Evolutionary conservation across 1,139 yeast genomes (phyloP).

Genomic region (Candida freyschussii): DNA sequence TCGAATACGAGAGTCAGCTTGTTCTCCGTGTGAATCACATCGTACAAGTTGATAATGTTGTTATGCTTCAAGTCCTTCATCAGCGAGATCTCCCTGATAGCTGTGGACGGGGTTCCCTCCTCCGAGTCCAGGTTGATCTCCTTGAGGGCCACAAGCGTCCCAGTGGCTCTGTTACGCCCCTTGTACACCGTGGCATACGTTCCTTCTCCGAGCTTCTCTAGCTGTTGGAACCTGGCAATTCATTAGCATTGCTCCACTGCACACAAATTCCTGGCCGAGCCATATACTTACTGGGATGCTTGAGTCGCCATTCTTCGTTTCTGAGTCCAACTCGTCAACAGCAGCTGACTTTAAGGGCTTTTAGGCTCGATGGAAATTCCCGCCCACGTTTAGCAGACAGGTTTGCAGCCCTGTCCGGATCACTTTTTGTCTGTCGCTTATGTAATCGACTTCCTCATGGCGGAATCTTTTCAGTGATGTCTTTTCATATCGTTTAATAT

Average conservation of each 20-base stretch:
- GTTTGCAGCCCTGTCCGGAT: too few species aligned
- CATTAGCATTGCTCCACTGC: too few species aligned
- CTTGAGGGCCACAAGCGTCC: slow-evolving; percentile 89
- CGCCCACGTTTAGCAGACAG: too few species aligned
- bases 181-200: slow-evolving; percentile 98
- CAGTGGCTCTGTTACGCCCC: slow-evolving; percentile 88
- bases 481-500: too few species aligned
- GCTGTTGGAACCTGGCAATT: slow-evolving; percentile 31
- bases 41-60: slow-evolving; percentile 87
- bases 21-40: slow-evolving; percentile 95
- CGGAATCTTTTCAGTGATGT: too few species aligned
- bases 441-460: too few species aligned
- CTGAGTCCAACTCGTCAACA: too few species aligned
- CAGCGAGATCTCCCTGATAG: slow-evolving; percentile 90
- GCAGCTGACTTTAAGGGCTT: too few species aligned
- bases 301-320: slow-evolving; percentile 15
- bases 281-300: slow-evolving; percentile 17
- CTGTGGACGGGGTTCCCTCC: slow-evolving; percentile 98
- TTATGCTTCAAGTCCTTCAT: slow-evolving; percentile 96
- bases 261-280: too few species aligned
- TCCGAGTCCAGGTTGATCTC: slow-evolving; percentile 93
- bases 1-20: slow-evolving; percentile 91
- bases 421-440: too few species aligned
- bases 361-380: too few species aligned
- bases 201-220: slow-evolving; percentile 95